Percentiles rank a stretch among this genome's conserved stretches.
Evolutionary conservation across 441 rosid genomes (phyloP).

Genomic region (Omphalea diandra): DNA sequence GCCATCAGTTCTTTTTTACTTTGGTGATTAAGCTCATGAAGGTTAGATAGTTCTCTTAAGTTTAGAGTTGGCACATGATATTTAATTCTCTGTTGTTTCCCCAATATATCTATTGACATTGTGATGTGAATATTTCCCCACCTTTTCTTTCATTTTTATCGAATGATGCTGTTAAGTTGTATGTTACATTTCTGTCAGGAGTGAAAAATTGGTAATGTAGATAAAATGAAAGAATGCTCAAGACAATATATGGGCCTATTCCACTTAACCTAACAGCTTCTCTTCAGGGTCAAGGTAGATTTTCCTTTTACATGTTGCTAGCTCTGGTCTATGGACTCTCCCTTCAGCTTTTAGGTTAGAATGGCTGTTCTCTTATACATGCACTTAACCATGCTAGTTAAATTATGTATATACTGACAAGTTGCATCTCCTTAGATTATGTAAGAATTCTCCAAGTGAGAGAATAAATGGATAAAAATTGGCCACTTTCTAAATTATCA

Average conservation of each 20-base stretch:
- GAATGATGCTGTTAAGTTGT: background rate
- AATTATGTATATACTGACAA: background rate
- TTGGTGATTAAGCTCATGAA: background rate
- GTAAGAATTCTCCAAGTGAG: background rate
- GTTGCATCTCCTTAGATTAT: background rate
- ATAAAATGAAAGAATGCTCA: background rate
- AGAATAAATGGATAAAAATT: background rate
- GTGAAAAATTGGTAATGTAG: background rate
- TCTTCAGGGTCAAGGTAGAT: background rate
- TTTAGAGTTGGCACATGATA: background rate
- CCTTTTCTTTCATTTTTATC: background rate
- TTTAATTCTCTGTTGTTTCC: background rate
- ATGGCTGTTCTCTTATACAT: background rate
- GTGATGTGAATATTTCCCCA: background rate
- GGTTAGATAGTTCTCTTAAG: background rate
- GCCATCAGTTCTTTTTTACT: background rate
- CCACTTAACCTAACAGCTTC: background rate
- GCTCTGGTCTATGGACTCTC: background rate
- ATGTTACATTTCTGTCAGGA: background rate
- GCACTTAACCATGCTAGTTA: background rate
- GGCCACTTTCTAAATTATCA: background rate
- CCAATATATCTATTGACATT: background rate
- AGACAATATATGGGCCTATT: background rate
- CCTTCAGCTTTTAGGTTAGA: background rate
- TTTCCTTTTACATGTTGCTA: background rate